Conservation (phyloP, 768 basidiomycete species). For the Galerina sulciceps region DNA sequence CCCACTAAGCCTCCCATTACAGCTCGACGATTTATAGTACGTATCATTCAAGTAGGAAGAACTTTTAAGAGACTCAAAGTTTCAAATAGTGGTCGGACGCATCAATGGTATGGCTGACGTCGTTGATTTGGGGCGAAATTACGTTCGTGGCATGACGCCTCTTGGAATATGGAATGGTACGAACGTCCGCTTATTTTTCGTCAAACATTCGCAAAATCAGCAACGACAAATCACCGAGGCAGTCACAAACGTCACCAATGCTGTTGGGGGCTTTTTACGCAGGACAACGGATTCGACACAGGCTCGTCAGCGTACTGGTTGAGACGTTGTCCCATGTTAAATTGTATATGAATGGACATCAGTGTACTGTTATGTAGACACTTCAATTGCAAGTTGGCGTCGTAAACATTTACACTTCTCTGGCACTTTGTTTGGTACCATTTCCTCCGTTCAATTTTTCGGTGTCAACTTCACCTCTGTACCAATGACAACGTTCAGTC, state of each 20-base stretch:
- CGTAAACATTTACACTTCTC: too few relatives aligned
- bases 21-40: constrained; percentile 78
- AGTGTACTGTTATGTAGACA: too few relatives aligned
- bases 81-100: constrained; percentile 84
- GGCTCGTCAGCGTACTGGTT: constrained; percentile 7
- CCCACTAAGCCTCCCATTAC: constrained; percentile 68
- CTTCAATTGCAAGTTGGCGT: too few relatives aligned
- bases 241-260: constrained; percentile 78
- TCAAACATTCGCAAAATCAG: constrained; percentile 80
- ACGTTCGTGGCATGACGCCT: constrained; percentile 86
- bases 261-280: constrained; percentile 78
- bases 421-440: too few relatives aligned
- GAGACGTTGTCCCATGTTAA: neutral
- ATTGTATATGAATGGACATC: too few relatives aligned
- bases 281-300: constrained; percentile 41
- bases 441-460: neutral
- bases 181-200: constrained; percentile 86
- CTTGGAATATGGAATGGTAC: constrained; percentile 92
- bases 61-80: neutral
- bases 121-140: constrained; percentile 96
- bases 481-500: constrained; percentile 4
- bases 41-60: constrained; percentile 27
- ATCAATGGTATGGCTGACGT: constrained; percentile 90
- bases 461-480: neutral
- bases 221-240: constrained; percentile 77